A percentile compares a stretch with the other conserved stretches of the same genome.
Evolutionary conservation across 192 early-diverging fungal genomes (phyloP).

Genomic region (Coemansia sp.): DNA sequence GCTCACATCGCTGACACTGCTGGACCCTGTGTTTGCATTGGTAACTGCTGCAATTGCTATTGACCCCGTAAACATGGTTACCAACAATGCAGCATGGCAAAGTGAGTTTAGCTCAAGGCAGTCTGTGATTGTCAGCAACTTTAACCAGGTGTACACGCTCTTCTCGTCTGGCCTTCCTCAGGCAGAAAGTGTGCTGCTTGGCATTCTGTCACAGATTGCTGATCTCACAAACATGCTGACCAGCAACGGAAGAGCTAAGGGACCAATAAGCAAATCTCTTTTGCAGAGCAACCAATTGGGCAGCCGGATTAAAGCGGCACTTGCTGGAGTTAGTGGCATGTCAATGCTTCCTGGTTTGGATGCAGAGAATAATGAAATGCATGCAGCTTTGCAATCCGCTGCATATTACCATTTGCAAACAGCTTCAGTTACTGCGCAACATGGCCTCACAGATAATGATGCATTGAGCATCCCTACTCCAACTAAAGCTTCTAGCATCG

Average conservation of each 20-base stretch:
- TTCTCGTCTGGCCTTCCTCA: constrained; percentile 33
- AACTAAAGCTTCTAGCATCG: background rate
- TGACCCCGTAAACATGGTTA: constrained; percentile 28
- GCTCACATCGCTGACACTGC: constrained; percentile 16
- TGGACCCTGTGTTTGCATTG: constrained; percentile 20
- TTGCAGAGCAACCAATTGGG: background rate
- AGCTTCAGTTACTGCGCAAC: background rate
- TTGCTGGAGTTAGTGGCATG: background rate
- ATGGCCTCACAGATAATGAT: background rate
- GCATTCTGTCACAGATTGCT: constrained; percentile 15
- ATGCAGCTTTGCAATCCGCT: constrained; percentile 18
- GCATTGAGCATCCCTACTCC: background rate
- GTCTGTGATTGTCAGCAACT: constrained; percentile 16
- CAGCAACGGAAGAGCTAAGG: background rate
- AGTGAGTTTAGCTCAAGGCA: constrained; percentile 22
- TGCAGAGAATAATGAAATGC: constrained; percentile 4
- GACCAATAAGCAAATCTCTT: too few species aligned
- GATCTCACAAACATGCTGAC: background rate
- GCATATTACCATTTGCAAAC: constrained; percentile 11
- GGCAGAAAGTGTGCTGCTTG: constrained; percentile 24
- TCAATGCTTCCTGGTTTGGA: constrained; percentile 5
- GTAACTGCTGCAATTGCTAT: constrained; percentile 10
- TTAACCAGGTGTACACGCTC: constrained; percentile 23
- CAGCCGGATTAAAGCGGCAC: background rate
- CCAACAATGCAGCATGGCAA: constrained; percentile 34